Evolutionary conservation across 1,284 basidiomycete genomes (phyloP), one percentile per base, ranked within the genome.

Genomic region (Agroathelia rolfsii): DNA sequence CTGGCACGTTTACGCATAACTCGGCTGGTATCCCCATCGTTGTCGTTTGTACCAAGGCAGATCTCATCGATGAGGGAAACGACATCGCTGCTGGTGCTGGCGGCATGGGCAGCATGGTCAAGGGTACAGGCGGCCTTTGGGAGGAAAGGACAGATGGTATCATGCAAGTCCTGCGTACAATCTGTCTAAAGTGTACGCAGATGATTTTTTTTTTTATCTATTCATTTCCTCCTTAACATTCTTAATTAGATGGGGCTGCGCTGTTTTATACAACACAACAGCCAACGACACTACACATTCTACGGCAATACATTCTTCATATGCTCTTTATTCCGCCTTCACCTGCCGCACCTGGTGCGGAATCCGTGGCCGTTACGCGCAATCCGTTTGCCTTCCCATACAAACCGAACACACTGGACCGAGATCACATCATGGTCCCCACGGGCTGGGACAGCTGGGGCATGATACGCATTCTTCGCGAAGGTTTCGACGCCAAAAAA

Each of bases 361-460:
- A 78, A 28, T 58, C 69, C 3, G 59, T 67, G 5, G 69, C 76
- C 13, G 75, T 69, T 14, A 61, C 60, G 25, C 71, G 76, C 26
- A 83, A 85, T 41, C 72, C 80, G 0, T 95, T 95, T 57, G 79
- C 86, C 0, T 97, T 96, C 58, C 59, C 69, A 3, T 74, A 88
- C 38, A 81, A 83, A 40, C 82, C 94, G 1, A 96, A 95, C 50
- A 84, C 88, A 0, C 66, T 97, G 16, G 94, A 98, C 51, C 73
- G 92, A 19, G 92, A 96, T 48, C 80, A 76, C 6, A 83, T 98
- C 30, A 71, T 95, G 29, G 79, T 98, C 1, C 95, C 94, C 1
- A 71, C 85, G 1, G 95, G 94, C 2, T 98, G 94, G 95, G 94
- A 98, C 54, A 87, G 83, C 42, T 96, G 88, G 85, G 92, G 90